These are phyloP conservation scores for Hymenotorrendiella dingleyae DNA, from an alignment of 2,329 filamentous ascomycete genomes.

Conservation along the genomic window DNA sequence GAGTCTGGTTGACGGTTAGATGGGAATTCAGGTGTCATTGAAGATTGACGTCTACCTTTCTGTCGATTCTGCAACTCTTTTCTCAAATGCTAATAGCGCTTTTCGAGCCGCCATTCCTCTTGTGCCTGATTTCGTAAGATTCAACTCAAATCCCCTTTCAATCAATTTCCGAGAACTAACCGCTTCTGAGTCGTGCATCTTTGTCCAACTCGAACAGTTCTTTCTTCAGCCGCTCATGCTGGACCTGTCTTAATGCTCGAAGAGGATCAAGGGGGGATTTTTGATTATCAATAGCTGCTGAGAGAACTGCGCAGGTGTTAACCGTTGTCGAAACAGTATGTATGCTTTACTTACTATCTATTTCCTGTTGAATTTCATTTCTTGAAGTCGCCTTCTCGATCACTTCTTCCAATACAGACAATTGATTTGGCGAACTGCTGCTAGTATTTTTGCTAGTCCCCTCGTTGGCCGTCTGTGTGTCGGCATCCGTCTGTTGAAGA, in stretches of 20 bases:
- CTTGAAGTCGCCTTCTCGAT: slow-evolving; percentile 53
- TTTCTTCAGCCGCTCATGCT: slow-evolving; percentile 55
- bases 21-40: background rate
- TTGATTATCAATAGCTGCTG: slow-evolving; percentile 49
- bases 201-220: slow-evolving; percentile 66
- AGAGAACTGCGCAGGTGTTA: slow-evolving; percentile 39
- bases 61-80: slow-evolving; percentile 50
- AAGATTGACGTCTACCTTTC: slow-evolving; percentile 22
- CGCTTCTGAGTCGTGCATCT: slow-evolving; percentile 67
- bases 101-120: slow-evolving; percentile 73
- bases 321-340: background rate
- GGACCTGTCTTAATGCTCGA: slow-evolving; percentile 53
- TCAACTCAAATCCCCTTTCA: no score
- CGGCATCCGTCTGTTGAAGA: slow-evolving; percentile 56
- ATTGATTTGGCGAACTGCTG: slow-evolving; percentile 25
- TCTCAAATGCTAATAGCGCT: slow-evolving; percentile 62
- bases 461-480: slow-evolving; percentile 16
- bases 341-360: slow-evolving; percentile 41
- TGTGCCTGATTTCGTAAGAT: no score
- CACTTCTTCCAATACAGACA: slow-evolving; percentile 60
- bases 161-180: no score
- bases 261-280: slow-evolving; percentile 53
- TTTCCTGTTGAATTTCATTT: slow-evolving; percentile 54
- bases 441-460: slow-evolving; percentile 27
- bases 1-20: slow-evolving; percentile 26